phyloP scores from a whole-genome alignment of 2,329 filamentous ascomycete genomes.

The Verticillium tricorpus region DNA sequence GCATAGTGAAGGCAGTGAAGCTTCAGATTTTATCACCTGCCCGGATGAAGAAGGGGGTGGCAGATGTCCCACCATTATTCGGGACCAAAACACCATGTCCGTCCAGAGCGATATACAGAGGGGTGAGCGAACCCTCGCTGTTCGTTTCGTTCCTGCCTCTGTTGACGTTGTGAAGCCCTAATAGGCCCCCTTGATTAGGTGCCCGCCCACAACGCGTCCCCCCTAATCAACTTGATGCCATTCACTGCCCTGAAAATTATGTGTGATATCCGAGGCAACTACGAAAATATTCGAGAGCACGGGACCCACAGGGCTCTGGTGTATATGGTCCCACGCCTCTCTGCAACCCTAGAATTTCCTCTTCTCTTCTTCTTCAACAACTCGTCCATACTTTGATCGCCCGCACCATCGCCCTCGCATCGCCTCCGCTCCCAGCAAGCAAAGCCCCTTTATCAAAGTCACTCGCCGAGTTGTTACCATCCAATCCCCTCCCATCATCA shows the following conservation, averaged over 20 bases:
- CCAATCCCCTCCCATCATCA: neutral
- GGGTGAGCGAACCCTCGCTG: no score
- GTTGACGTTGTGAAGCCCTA: neutral
- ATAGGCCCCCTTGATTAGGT: neutral
- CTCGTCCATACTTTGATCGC: neutral
- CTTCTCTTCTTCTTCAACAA: neutral
- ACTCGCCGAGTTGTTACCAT: neutral
- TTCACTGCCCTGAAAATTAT: no score
- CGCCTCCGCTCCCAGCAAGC: neutral
- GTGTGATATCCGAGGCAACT: neutral
- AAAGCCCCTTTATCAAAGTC: neutral
- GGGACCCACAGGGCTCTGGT: neutral
- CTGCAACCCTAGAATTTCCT: neutral
- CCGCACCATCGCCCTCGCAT: neutral
- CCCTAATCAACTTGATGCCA: neutral
- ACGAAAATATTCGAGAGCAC: neutral
- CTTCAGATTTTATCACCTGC: no score
- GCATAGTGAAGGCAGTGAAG: no score
- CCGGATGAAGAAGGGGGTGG: no score
- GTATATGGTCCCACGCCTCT: neutral
- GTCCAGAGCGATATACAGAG: no score
- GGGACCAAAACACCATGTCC: no score
- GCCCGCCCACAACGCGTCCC: neutral
- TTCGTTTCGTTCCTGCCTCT: neutral
- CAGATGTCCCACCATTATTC: no score